phyloP scores from a whole-genome alignment of 495 filamentous ascomycete genomes.

The Penicillium arizonense region DNA sequence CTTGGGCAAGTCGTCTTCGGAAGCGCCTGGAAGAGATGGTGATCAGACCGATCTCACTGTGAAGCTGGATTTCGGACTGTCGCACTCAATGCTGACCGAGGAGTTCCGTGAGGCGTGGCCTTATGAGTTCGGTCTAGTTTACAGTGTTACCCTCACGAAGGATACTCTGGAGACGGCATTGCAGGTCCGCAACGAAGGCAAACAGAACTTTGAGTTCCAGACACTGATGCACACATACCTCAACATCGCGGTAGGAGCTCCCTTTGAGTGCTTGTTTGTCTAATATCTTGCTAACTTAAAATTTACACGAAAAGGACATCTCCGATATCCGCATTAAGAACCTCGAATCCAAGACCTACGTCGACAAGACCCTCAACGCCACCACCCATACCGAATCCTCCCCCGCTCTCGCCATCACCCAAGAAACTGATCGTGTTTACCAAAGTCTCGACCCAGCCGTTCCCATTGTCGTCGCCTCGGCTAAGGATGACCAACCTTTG shows the following conservation, averaged over 20 bases:
- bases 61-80: slow-evolving; percentile 94
- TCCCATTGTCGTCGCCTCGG: slow-evolving; percentile 51
- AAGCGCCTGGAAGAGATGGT: slow-evolving; percentile 49
- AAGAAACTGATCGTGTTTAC: slow-evolving; percentile 85
- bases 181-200: slow-evolving; percentile 78
- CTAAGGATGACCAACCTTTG: slow-evolving; percentile 56
- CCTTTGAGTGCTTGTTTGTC: neutral
- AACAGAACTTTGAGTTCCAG: slow-evolving; percentile 83
- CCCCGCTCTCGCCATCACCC: slow-evolving; percentile 55
- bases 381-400: slow-evolving; percentile 56
- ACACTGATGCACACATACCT: slow-evolving; percentile 90
- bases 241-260: slow-evolving; percentile 63
- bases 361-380: slow-evolving; percentile 74
- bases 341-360: slow-evolving; percentile 69
- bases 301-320: slow-evolving; percentile 60
- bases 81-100: slow-evolving; percentile 62
- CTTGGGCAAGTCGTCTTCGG: slow-evolving; percentile 65
- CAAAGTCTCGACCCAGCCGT: slow-evolving; percentile 57
- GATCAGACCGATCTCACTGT: slow-evolving; percentile 60
- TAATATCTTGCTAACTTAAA: neutral
- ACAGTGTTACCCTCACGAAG: slow-evolving; percentile 79
- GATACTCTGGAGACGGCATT: slow-evolving; percentile 77
- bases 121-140: slow-evolving; percentile 83
- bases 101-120: slow-evolving; percentile 68
- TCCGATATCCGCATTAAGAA: slow-evolving; percentile 63